Evolutionary conservation across 768 basidiomycete species (phyloP).

Genomic region (Termitomyces sp.): DNA sequence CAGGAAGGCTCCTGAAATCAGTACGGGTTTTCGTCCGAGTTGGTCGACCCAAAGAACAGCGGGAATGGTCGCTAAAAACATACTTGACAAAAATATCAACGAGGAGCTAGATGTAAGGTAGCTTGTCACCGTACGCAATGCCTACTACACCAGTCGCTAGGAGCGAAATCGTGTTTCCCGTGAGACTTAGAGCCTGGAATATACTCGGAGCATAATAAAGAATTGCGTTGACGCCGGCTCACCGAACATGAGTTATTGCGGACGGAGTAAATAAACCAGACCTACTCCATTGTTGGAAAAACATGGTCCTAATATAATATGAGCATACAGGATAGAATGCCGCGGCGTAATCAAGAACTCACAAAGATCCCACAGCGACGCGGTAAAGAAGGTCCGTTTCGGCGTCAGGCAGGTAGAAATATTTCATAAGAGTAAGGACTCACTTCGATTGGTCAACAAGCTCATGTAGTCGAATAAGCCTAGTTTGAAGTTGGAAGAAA

Average conservation of each 20-base stretch:
- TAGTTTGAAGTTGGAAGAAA: slow-evolving; percentile 53
- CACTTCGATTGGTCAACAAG: slow-evolving; percentile 46
- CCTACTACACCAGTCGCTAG: slow-evolving; percentile 68
- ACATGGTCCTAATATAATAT: slow-evolving; percentile 46
- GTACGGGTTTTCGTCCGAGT: slow-evolving; percentile 66
- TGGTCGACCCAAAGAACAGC: slow-evolving; percentile 81
- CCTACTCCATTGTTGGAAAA: slow-evolving; percentile 78
- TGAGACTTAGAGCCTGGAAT: slow-evolving; percentile 54
- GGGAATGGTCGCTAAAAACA: slow-evolving; percentile 75
- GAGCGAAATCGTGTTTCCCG: slow-evolving; percentile 51
- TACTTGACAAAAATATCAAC: slow-evolving; percentile 26
- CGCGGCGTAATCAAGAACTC: slow-evolving; percentile 10
- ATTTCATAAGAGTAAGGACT: not conserved
- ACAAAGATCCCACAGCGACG: slow-evolving; percentile 55
- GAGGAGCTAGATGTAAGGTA: not conserved
- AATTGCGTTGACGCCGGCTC: slow-evolving; percentile 63
- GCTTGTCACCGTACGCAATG: slow-evolving; percentile 47
- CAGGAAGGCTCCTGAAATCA: slow-evolving; percentile 67
- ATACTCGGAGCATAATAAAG: slow-evolving; percentile 75
- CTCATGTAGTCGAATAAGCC: slow-evolving; percentile 57
- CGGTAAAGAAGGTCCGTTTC: slow-evolving; percentile 51
- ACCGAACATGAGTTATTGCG: not conserved
- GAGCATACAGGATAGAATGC: not conserved
- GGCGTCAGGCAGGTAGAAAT: not conserved
- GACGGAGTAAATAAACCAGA: not conserved